These are phyloP conservation scores for Yamadazyma triangularis DNA, from an alignment of 1,139 yeast species.

Conservation along the genomic window DNA sequence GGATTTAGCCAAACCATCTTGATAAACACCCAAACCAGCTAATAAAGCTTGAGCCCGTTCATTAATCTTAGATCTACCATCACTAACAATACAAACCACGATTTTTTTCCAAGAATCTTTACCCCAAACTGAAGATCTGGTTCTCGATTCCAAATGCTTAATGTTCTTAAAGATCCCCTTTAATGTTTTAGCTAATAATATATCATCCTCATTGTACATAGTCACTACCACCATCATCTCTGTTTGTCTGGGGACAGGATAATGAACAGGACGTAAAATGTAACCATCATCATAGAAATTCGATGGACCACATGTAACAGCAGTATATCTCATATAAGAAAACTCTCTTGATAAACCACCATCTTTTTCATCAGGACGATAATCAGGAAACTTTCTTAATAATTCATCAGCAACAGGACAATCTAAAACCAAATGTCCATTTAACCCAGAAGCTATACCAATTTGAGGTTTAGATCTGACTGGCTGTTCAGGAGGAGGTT, in stretches of 20 bases:
- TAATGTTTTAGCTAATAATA: slow-evolving; percentile 41
- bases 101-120: slow-evolving; percentile 48
- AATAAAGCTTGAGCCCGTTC: slow-evolving; percentile 46
- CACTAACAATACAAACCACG: slow-evolving; percentile 46
- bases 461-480: slow-evolving; percentile 34
- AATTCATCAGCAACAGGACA: slow-evolving; percentile 49
- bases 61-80: slow-evolving; percentile 45
- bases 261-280: slow-evolving; percentile 43
- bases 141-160: slow-evolving; percentile 43
- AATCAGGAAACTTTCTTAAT: slow-evolving; percentile 41
- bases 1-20: slow-evolving; percentile 46
- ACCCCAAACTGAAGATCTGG: slow-evolving; percentile 42
- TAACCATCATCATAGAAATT: slow-evolving; percentile 43
- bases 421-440: slow-evolving; percentile 47
- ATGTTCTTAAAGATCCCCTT: slow-evolving; percentile 47
- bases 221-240: slow-evolving; percentile 46
- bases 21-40: slow-evolving; percentile 47
- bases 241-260: slow-evolving; percentile 42
- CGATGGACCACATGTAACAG: slow-evolving; percentile 49
- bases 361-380: slow-evolving; percentile 27
- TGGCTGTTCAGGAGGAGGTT: slow-evolving; percentile 31
- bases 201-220: slow-evolving; percentile 48
- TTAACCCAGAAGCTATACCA: slow-evolving; percentile 37
- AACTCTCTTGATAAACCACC: slow-evolving; percentile 45
- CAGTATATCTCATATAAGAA: slow-evolving; percentile 47